Base-by-base conservation (phyloP, 768 basidiomycete species). In the Lentinula sp. region DNA sequence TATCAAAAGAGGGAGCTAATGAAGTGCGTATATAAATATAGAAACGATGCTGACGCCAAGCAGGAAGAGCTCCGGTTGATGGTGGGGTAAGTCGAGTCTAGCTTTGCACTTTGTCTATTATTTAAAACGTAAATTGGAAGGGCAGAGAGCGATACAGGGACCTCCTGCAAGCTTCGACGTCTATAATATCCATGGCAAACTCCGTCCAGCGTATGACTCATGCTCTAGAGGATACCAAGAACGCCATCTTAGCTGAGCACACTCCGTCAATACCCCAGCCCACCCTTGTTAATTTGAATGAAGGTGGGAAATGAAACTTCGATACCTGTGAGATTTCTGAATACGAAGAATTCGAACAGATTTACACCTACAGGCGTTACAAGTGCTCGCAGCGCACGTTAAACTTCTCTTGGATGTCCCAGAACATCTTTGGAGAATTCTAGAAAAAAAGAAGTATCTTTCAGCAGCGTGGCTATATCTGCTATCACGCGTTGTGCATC, bases 371-470 rank as follows among this genome's bases (percentile, higher is more conserved):
- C 82, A 82, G 60, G 77, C 82, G 12, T 67, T 94, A 45, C 92
- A 93, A 66, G 73, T 85, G 7, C 80, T 95, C 16, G 89, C 94
- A 32, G 92, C 93, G 0, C 93, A 96, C 68, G 80, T 97, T 67
- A 96, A 95, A 71, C 74, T 97, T n/a, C 80, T 97, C 16, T 75
- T 97, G 6, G 95, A 97, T 72, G 88, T 92, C 8, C 93, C 95
- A 6, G 95, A 97, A 71, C 87, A 94, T 72, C 73, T 97, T 20
- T 97, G 95, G 90, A 82, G 90, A 3, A 78, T 95, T 57, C 83
- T 96, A 61, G 91, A 95, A 67, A 79, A 83, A 56, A 88, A 89
- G 67, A 81, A 83, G 60, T 94, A 90, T 66, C 80, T 94, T 33
- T 79, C 88, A 37, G 95, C 95, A 6, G 87, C 92, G 13, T 95